Base-by-base conservation (phyloP, 192 early-diverging fungal species). In the Coemansia sp. region DNA sequence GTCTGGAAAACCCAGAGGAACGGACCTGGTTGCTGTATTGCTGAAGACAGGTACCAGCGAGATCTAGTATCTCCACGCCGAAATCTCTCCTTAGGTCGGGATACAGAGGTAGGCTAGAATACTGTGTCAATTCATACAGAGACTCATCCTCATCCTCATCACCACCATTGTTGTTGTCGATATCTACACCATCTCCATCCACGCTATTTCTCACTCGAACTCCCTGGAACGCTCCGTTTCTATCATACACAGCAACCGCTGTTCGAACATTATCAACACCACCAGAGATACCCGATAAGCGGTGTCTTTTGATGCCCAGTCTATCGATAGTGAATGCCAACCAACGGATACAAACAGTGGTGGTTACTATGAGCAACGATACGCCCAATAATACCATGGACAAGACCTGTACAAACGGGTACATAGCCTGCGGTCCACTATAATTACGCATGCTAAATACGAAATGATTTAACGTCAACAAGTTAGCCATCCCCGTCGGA, bases 1-100 rank as follows among this genome's bases (percentile, higher is more conserved):
- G 45, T 2, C 73, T 48, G 22, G 70, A 68, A 36, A 72, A 66
- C 0, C 79, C 79, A 11, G 64, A 69, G 0, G 70, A 48, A 5
- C 70, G 59, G 25, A 81, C 64, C 64, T 76, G 66, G 56, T 33
- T 70, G 73, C 79, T 81, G 55, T 64, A 75, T 28, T 76, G 79
- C 73, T 73, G 69, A 49, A 81, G 60, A n/a, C 79, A 81, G 2
- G 79, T 69, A n/a, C 67, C 74, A 25, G 79, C 79, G 48, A 81
- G 61, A 61, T 81, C 79, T 25, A 81, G 38, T 8, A 81, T 76
- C 64, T 81, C 79, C 0, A 76, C 73, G 59, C 70, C 48, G 63
- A 81, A 81, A 45, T 81, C 79, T 3, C 73, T 62, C 20, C 79
- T 66, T 56, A 75, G 40, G 33, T 81, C 79, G 1, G 79, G 73